A percentile compares a stretch with the other conserved stretches of the same genome.
Evolutionary conservation across 2,329 filamentous ascomycete genomes (phyloP).

Genomic region (Hymenoscyphus salicellus): DNA sequence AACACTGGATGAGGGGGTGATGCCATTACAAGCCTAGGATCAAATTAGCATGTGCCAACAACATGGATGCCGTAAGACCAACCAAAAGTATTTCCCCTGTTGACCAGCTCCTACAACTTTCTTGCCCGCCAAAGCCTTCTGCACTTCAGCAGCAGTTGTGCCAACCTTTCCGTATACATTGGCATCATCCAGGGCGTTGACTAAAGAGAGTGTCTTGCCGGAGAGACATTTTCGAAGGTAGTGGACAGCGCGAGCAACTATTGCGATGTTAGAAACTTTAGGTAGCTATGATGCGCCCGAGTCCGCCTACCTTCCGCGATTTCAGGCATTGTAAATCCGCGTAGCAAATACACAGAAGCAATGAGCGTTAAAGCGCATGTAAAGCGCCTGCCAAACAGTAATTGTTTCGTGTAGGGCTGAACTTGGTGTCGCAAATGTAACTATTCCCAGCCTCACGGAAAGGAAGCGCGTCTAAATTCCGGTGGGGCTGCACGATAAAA

Average conservation of each 20-base stretch:
- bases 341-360: not conserved
- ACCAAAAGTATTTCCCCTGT: constrained; percentile 98
- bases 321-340: constrained; percentile 51
- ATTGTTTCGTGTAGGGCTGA: not conserved
- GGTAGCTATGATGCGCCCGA: not conserved
- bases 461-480: not conserved
- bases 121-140: constrained; percentile 70
- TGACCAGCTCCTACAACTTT: constrained; percentile 68
- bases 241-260: constrained; percentile 80
- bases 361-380: too few relatives aligned
- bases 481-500: not conserved
- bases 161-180: constrained; percentile 91
- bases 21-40: constrained; percentile 62
- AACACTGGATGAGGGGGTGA: constrained; percentile 81
- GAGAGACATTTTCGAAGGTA: constrained; percentile 81
- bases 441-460: not conserved
- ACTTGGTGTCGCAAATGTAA: not conserved
- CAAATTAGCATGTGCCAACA: not conserved
- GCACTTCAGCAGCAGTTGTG: constrained; percentile 71
- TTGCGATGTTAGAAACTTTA: not conserved
- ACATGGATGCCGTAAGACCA: constrained; percentile 2
- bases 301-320: constrained; percentile 54
- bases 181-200: constrained; percentile 71
- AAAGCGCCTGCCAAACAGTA: not conserved
- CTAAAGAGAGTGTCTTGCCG: constrained; percentile 71